phyloP scores from a whole-genome alignment of 768 basidiomycete species.

The Tremella mesenterica region DNA sequence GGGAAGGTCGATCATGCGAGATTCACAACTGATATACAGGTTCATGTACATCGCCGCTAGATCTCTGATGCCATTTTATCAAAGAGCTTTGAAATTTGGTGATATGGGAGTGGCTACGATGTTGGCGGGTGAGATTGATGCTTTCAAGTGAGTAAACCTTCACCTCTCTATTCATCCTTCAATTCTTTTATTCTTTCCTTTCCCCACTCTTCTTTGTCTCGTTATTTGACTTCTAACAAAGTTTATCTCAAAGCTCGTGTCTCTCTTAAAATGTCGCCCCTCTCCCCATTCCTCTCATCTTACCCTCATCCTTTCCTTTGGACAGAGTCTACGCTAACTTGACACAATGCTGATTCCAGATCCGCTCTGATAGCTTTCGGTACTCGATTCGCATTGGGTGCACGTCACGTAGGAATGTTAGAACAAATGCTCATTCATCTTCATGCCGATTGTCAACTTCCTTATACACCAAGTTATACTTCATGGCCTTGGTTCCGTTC shows the following conservation, averaged over 20 bases:
- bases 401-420: constrained; percentile 5
- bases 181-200: too few relatives aligned
- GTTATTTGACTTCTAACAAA: too few relatives aligned
- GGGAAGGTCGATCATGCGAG: too few relatives aligned
- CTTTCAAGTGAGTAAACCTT: constrained; percentile 20
- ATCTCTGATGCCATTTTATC: constrained; percentile 20
- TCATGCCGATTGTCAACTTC: background rate
- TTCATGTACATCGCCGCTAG: constrained; percentile 23
- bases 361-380: background rate
- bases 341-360: background rate
- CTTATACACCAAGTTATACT: background rate
- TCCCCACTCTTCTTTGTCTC: too few relatives aligned
- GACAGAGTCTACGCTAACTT: background rate
- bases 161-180: background rate
- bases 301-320: too few relatives aligned
- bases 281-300: background rate
- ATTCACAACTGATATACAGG: constrained; percentile 18
- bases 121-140: constrained; percentile 14
- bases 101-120: constrained; percentile 8
- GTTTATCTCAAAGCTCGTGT: too few relatives aligned
- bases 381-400: constrained; percentile 8
- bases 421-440: constrained; percentile 1
- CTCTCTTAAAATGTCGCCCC: too few relatives aligned
- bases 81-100: constrained; percentile 13
- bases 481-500: background rate